phyloP scores from a whole-genome alignment of 2,329 filamentous ascomycete genomes.

The Arthrobotrys iridis region DNA sequence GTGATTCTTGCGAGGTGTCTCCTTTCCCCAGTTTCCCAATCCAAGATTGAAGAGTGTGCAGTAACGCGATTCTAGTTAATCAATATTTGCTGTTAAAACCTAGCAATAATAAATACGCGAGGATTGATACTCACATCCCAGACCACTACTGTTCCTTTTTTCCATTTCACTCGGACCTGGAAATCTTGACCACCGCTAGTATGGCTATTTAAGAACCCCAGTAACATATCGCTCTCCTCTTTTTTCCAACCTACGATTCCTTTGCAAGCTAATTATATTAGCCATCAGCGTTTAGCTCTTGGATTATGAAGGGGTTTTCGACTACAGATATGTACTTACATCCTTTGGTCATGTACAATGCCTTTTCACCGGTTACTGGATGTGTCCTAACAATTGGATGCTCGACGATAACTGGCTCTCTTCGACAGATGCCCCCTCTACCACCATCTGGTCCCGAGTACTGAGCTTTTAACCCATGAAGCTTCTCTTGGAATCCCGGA shows the following conservation, averaged over 20 bases:
- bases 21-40: slow-evolving; percentile 81
- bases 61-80: slow-evolving; percentile 66
- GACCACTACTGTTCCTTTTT: slow-evolving; percentile 78
- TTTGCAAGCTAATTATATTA: neutral
- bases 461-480: slow-evolving; percentile 81
- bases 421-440: slow-evolving; percentile 75
- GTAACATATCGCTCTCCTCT: slow-evolving; percentile 80
- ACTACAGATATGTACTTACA: slow-evolving; percentile 71
- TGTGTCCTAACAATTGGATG: slow-evolving; percentile 85
- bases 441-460: slow-evolving; percentile 80
- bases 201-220: slow-evolving; percentile 82
- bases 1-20: slow-evolving; percentile 84
- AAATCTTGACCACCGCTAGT: slow-evolving; percentile 77
- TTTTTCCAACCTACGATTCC: slow-evolving; percentile 82
- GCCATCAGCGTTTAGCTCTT: neutral
- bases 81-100: too few species aligned
- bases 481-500: slow-evolving; percentile 78
- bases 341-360: slow-evolving; percentile 82
- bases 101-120: neutral
- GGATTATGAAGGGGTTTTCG: neutral
- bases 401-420: slow-evolving; percentile 77
- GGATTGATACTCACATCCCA: slow-evolving; percentile 69
- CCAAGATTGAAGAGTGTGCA: slow-evolving; percentile 79
- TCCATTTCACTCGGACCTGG: slow-evolving; percentile 80
- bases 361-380: slow-evolving; percentile 82